Evolutionary conservation across 2,329 filamentous ascomycete species (phyloP).

Genomic region (Aspergillus sp.): DNA sequence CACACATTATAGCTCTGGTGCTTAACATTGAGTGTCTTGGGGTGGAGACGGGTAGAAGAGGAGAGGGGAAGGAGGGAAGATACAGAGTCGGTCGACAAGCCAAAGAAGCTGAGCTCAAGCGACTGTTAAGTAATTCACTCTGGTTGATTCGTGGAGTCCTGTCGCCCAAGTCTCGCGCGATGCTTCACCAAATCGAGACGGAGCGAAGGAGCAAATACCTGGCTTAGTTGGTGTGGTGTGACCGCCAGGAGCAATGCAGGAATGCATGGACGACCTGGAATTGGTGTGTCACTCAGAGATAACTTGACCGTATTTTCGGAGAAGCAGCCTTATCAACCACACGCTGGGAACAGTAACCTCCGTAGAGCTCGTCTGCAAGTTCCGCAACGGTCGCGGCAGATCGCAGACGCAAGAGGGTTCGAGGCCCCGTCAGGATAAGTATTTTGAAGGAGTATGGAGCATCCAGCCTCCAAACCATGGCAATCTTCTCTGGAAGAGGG

Average conservation of each 20-base stretch:
- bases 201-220: not conserved
- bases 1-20: not conserved
- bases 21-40: not conserved
- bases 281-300: not conserved
- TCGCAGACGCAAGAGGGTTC: not conserved
- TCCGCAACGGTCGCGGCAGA: not conserved
- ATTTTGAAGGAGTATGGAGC: not conserved
- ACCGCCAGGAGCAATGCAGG: not conserved
- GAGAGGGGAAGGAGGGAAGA: not conserved
- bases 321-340: not conserved
- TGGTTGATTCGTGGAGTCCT: not conserved
- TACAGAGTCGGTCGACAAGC: not conserved
- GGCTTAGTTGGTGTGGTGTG: slow-evolving; percentile 9
- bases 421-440: not conserved
- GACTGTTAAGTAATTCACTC: not conserved
- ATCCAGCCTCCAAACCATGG: not conserved
- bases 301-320: not conserved
- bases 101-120: not conserved
- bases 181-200: not conserved
- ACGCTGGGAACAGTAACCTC: not conserved
- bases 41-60: not conserved
- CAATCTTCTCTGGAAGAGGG: not conserved
- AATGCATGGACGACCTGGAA: slow-evolving; percentile 1
- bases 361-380: not conserved
- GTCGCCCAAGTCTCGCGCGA: not conserved